Conservation (phyloP, 768 basidiomycete genomes). For the Boletus fagicola region DNA sequence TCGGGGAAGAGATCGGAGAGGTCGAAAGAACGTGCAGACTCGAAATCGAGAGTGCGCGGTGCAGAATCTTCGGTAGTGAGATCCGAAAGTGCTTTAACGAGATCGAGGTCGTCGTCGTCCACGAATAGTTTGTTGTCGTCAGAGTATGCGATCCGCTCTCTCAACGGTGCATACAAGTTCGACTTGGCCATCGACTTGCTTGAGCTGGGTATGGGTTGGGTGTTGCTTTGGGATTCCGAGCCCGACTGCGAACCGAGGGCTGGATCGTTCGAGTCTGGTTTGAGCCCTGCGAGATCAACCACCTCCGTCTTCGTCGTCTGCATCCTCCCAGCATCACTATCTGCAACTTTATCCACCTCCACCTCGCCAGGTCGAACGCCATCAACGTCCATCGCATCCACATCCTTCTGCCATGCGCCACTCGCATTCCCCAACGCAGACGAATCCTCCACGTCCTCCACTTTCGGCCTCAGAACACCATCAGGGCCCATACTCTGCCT, state of each 20-base stretch:
- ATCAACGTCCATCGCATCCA: slow-evolving; percentile 38
- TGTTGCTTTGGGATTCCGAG: slow-evolving; percentile 35
- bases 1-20: slow-evolving; percentile 82
- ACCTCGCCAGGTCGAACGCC: slow-evolving; percentile 20
- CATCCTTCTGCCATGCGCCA: slow-evolving; percentile 18
- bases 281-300: slow-evolving; percentile 41
- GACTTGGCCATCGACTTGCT: slow-evolving; percentile 43
- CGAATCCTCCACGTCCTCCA: slow-evolving; percentile 58
- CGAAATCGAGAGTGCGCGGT: slow-evolving; percentile 16
- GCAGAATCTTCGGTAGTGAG: slow-evolving; percentile 32
- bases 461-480: slow-evolving; percentile 42
- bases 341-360: slow-evolving; percentile 24
- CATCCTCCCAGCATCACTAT: slow-evolving; percentile 10
- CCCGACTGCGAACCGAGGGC: slow-evolving; percentile 43
- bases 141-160: slow-evolving; percentile 53
- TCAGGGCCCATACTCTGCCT: slow-evolving; percentile 30
- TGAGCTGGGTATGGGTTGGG: slow-evolving; percentile 11
- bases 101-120: slow-evolving; percentile 48
- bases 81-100: slow-evolving; percentile 49
- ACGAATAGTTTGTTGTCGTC: slow-evolving; percentile 50
- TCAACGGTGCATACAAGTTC: slow-evolving; percentile 53
- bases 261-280: slow-evolving; percentile 56
- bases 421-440: slow-evolving; percentile 36
- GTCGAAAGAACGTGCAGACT: slow-evolving; percentile 40
- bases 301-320: slow-evolving; percentile 29